These are phyloP conservation scores for Fusarium irregulare DNA, from an alignment of 2,329 filamentous ascomycete species.

Conservation along the genomic window DNA sequence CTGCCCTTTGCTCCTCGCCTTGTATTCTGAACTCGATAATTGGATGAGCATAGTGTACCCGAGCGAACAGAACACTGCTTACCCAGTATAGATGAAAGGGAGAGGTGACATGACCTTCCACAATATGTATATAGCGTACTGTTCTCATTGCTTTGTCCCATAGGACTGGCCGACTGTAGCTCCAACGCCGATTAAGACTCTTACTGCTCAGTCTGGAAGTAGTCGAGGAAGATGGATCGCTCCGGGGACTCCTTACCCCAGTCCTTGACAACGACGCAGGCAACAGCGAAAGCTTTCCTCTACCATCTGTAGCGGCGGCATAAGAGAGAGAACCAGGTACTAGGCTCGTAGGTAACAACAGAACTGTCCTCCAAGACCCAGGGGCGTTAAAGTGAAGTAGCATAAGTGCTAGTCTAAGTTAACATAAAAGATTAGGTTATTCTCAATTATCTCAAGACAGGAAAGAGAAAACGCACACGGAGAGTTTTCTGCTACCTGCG, in stretches of 20 bases:
- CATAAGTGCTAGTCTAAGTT: not conserved
- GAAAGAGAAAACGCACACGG: too few species aligned
- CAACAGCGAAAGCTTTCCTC: not conserved
- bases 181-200: slow-evolving; percentile 47
- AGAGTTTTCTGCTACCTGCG: too few species aligned
- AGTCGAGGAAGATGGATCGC: slow-evolving; percentile 98
- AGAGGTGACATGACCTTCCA: not conserved
- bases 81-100: not conserved
- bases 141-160: not conserved
- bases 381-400: not conserved
- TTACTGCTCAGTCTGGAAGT: slow-evolving; percentile 95
- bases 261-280: slow-evolving; percentile 99
- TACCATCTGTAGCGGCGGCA: too few species aligned
- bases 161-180: not conserved
- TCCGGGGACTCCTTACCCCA: slow-evolving; percentile 99
- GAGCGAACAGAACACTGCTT: not conserved
- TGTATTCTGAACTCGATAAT: not conserved
- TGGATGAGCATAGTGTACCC: not conserved
- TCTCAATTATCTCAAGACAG: too few species aligned
- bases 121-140: not conserved
- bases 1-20: not conserved
- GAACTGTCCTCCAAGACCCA: not conserved
- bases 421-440: not conserved
- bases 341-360: too few species aligned
- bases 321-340: too few species aligned